Conservation (phyloP, 345 rosid species). For the Excoecaria agallocha region DNA sequence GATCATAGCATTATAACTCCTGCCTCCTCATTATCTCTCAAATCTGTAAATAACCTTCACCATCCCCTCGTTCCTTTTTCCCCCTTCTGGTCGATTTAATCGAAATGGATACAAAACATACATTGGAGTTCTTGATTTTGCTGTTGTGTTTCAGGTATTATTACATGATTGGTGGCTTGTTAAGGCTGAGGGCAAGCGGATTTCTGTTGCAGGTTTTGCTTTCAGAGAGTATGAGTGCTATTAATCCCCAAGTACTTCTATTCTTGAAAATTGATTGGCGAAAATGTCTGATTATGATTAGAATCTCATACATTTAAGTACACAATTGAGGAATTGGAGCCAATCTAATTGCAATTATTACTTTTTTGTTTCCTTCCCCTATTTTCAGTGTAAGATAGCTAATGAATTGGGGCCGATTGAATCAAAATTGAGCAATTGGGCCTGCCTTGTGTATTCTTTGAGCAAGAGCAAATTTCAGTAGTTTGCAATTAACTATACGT, state of each 20-base stretch:
- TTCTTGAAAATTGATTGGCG: neutral
- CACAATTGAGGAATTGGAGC: neutral
- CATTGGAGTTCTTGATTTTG: no score
- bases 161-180: conserved; percentile 44
- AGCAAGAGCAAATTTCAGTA: no score
- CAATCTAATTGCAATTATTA: neutral
- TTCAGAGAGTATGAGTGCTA: conserved; percentile 25
- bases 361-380: neutral
- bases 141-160: conserved; percentile 26
- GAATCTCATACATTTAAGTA: no score
- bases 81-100: neutral
- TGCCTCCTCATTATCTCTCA: conserved; percentile 7
- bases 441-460: neutral
- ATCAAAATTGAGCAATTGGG: neutral
- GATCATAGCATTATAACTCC: neutral
- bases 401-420: no score
- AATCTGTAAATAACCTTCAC: neutral
- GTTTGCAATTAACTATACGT: no score
- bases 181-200: conserved; percentile 20
- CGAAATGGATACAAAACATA: neutral
- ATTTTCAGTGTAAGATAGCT: neutral
- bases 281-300: no score
- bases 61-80: neutral
- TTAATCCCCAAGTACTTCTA: neutral
- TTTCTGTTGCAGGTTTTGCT: conserved; percentile 42